Conservation (phyloP, 139 green algal genomes). For the Spirogloea muscicola region DNA sequence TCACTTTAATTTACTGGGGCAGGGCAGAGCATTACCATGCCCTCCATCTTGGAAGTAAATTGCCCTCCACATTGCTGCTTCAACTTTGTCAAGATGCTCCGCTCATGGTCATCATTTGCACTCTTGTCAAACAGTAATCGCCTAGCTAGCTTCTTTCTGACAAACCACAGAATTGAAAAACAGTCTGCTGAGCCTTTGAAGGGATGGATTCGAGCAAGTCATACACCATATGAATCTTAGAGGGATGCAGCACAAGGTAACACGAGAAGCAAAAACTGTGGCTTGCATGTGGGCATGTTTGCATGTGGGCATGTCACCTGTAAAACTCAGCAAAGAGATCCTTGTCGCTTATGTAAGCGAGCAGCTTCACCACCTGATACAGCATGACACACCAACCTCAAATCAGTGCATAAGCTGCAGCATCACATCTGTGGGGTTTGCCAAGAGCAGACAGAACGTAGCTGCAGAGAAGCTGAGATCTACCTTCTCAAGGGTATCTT, state of each 20-base stretch:
- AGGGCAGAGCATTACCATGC: constrained; percentile 70
- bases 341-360: constrained; percentile 96
- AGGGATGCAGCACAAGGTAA: no score
- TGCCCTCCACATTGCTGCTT: constrained; percentile 98
- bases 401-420: background rate
- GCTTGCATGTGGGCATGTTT: no score
- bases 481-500: constrained; percentile 90
- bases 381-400: background rate
- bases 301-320: no score
- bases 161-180: no score
- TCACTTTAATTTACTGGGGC: no score
- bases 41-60: constrained; percentile 96
- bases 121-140: constrained; percentile 78
- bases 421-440: background rate
- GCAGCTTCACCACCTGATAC: constrained; percentile 79
- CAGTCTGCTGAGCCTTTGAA: no score
- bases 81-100: constrained; percentile 84
- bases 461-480: background rate
- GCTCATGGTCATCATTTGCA: constrained; percentile 90
- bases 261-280: no score
- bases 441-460: background rate
- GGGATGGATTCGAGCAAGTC: no score
- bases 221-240: no score
- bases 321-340: constrained; percentile 96
- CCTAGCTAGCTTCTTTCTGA: constrained; percentile 78